phyloP scores from a whole-genome alignment of 1,284 basidiomycete genomes.

The Trametes versicolor region DNA sequence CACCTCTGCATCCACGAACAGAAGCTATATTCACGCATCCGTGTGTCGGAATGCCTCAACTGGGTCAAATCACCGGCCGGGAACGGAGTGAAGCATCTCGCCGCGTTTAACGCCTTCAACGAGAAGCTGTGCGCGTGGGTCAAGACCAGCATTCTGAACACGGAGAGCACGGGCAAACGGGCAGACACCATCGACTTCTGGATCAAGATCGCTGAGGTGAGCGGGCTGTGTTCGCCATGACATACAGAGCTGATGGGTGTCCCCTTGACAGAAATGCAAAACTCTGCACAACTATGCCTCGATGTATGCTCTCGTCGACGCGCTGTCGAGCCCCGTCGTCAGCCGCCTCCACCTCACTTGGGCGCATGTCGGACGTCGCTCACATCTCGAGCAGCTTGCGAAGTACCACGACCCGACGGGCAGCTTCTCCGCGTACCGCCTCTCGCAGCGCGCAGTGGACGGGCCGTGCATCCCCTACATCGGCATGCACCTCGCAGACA shows the following conservation, averaged over 20 bases:
- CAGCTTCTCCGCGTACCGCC: constrained; percentile 66
- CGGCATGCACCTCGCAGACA: constrained; percentile 67
- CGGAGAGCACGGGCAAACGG: constrained; percentile 60
- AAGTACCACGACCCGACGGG: constrained; percentile 66
- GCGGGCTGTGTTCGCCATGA: constrained; percentile 15
- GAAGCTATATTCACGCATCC: constrained; percentile 65
- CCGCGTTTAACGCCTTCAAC: constrained; percentile 66
- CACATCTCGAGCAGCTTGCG: constrained; percentile 59
- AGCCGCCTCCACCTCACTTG: constrained; percentile 70
- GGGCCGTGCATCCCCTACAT: constrained; percentile 75
- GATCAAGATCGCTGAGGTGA: constrained; percentile 81
- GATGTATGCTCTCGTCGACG: constrained; percentile 72
- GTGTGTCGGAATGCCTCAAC: constrained; percentile 67
- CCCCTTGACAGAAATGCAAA: constrained; percentile 65
- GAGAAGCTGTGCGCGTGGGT: constrained; percentile 74
- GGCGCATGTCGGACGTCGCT: constrained; percentile 65
- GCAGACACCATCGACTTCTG: constrained; percentile 74
- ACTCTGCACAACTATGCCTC: constrained; percentile 72
- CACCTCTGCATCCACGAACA: constrained; percentile 71
- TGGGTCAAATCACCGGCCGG: constrained; percentile 57
- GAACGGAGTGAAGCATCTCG: constrained; percentile 54
- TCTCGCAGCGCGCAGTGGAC: constrained; percentile 58
- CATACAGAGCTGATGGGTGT: neutral
- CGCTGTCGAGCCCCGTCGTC: constrained; percentile 67
- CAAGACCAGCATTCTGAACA: constrained; percentile 64